Evolutionary conservation across 495 filamentous ascomycete genomes (phyloP).

Genomic region (Xylaria telfairii): DNA sequence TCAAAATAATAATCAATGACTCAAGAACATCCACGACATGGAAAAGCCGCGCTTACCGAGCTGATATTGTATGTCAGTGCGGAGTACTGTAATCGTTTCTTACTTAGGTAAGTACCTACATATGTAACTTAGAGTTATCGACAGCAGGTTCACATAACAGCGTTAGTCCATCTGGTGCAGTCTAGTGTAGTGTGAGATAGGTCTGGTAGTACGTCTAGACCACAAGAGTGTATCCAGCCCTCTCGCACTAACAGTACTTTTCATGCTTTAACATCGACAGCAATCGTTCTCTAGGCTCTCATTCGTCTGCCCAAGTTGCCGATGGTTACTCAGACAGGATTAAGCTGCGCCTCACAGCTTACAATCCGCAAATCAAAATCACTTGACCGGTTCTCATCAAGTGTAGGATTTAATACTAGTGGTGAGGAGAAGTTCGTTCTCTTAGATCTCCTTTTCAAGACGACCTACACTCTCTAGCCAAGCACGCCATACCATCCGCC

Average conservation of each 20-base stretch:
- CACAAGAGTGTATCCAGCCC: neutral
- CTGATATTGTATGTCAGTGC: neutral
- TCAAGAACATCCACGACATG: neutral
- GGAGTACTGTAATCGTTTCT: neutral
- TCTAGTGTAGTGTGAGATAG: neutral
- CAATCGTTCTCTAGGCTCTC: neutral
- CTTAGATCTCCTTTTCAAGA: neutral
- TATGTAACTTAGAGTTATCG: too few relatives aligned
- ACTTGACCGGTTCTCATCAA: neutral
- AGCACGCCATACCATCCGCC: neutral
- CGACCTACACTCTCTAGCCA: neutral
- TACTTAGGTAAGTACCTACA: neutral
- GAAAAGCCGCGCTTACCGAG: neutral
- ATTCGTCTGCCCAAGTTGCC: constrained; percentile 17
- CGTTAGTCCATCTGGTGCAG: neutral
- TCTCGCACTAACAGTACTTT: too few relatives aligned
- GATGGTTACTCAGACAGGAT: constrained; percentile 7
- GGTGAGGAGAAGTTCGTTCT: neutral
- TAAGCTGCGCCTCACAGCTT: neutral
- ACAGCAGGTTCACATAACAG: neutral
- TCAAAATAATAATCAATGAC: neutral
- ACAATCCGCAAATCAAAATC: neutral
- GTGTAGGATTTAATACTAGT: neutral
- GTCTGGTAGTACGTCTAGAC: constrained; percentile 15
- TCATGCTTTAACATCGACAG: too few relatives aligned